Conservation (phyloP, 2,329 filamentous ascomycete genomes). For the Beauveria medogensis region DNA sequence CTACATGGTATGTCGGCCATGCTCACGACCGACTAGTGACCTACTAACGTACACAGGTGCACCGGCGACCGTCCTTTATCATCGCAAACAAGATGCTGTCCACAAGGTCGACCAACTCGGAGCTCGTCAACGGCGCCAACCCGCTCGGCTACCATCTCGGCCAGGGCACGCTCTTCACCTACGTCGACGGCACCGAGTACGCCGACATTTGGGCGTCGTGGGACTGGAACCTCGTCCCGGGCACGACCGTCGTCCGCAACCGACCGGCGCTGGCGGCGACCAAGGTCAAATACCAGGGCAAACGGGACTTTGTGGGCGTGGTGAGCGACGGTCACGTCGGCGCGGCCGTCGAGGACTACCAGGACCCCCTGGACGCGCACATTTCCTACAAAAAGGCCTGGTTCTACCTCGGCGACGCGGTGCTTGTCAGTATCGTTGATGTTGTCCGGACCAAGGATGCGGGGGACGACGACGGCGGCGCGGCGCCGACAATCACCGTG, state of each 20-base stretch:
- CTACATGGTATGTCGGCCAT: slow-evolving; percentile 16
- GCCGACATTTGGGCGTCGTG: slow-evolving; percentile 18
- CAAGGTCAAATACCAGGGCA: slow-evolving; percentile 11
- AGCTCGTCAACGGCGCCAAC: slow-evolving; percentile 18
- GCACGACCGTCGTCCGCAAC: slow-evolving; percentile 16
- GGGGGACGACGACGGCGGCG: neutral
- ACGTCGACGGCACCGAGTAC: slow-evolving; percentile 19
- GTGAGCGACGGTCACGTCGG: slow-evolving; percentile 17
- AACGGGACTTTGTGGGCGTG: slow-evolving; percentile 18
- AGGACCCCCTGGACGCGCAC: slow-evolving; percentile 14
- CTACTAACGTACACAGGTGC: slow-evolving; percentile 6
- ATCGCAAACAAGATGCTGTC: slow-evolving; percentile 18
- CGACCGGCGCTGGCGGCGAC: slow-evolving; percentile 9
- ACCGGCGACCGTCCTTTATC: slow-evolving; percentile 13
- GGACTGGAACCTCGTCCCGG: slow-evolving; percentile 20
- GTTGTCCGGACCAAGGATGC: slow-evolving; percentile 11
- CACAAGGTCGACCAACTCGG: slow-evolving; percentile 15
- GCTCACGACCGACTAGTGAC: too few relatives aligned
- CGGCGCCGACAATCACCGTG: slow-evolving; percentile 14
- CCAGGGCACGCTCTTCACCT: slow-evolving; percentile 18
- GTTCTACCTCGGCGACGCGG: slow-evolving; percentile 17
- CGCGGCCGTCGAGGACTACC: slow-evolving; percentile 15
- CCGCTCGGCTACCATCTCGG: slow-evolving; percentile 18
- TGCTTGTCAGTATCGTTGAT: slow-evolving; percentile 14
- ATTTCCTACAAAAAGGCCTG: slow-evolving; percentile 18